Conservation (phyloP, 345 rosid genomes). For the Lenwebbia sp. region DNA sequence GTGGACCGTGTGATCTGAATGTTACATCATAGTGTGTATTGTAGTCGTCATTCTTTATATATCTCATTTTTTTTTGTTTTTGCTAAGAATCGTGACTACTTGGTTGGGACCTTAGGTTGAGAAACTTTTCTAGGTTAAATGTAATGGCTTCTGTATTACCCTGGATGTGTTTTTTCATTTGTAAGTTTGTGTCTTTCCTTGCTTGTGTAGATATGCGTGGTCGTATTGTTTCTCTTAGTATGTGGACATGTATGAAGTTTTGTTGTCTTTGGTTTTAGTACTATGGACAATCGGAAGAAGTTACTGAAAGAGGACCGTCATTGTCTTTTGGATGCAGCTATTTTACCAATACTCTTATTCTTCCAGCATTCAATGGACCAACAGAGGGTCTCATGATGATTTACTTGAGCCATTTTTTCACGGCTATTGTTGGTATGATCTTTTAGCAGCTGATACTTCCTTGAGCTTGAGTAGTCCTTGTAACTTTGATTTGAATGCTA, state of each 20-base stretch:
- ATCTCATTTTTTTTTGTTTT: no score
- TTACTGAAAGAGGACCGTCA: background rate
- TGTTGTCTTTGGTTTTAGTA: background rate
- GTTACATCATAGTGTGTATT: background rate
- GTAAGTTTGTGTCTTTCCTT: background rate
- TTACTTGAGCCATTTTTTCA: constrained; percentile 62
- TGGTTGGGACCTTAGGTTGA: background rate
- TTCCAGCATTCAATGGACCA: constrained; percentile 93
- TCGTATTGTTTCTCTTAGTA: background rate
- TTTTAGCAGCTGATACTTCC: background rate
- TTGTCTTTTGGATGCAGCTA: constrained; percentile 38
- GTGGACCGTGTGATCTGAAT: background rate
- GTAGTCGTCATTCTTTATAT: background rate
- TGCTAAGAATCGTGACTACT: background rate
- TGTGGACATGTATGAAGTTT: background rate
- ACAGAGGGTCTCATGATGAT: constrained; percentile 95
- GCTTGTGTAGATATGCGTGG: background rate
- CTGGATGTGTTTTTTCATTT: background rate
- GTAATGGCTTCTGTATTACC: background rate
- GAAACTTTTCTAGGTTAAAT: background rate
- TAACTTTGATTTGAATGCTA: background rate
- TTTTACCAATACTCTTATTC: constrained; percentile 84
- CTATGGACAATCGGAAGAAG: background rate
- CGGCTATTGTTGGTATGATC: constrained; percentile 74
- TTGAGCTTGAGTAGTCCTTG: background rate